Percentiles rank a stretch among this genome's conserved stretches.
Evolutionary conservation across 2,329 filamentous ascomycete genomes (phyloP).

Genomic region (Colletotrichum sp.): DNA sequence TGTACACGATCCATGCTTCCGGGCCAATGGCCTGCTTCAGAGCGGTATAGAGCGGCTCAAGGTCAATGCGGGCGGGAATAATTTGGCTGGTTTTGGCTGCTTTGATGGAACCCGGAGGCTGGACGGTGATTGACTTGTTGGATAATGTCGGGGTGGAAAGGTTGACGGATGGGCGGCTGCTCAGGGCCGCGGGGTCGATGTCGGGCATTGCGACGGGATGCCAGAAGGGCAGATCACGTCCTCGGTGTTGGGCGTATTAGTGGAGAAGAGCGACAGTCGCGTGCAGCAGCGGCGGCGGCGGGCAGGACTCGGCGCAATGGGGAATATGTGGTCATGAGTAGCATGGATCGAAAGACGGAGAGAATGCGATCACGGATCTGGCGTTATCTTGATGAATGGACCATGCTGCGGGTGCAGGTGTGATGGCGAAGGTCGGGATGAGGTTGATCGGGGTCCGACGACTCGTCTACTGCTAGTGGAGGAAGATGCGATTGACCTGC

Average conservation of each 20-base stretch:
- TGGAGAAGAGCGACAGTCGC: slow-evolving; percentile 40
- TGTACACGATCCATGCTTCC: slow-evolving; percentile 69
- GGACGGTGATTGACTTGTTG: slow-evolving; percentile 60
- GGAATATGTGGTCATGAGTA: slow-evolving; percentile 45
- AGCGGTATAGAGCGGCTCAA: slow-evolving; percentile 67
- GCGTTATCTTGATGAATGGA: slow-evolving; percentile 47
- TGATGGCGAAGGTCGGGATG: slow-evolving; percentile 40
- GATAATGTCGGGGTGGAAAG: slow-evolving; percentile 64
- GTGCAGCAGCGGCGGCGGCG: slow-evolving; percentile 38
- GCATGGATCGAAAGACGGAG: slow-evolving; percentile 39
- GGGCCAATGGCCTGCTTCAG: slow-evolving; percentile 63
- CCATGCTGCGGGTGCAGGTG: slow-evolving; percentile 42
- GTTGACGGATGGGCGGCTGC: slow-evolving; percentile 64
- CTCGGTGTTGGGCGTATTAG: slow-evolving; percentile 15
- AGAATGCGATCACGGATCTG: slow-evolving; percentile 46
- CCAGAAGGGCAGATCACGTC: slow-evolving; percentile 17
- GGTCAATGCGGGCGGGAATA: slow-evolving; percentile 69
- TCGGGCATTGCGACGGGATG: slow-evolving; percentile 59
- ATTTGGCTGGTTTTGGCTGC: slow-evolving; percentile 64
- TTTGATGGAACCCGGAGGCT: slow-evolving; percentile 53
- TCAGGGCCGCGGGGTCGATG: slow-evolving; percentile 72
- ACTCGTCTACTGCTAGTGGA: slow-evolving; percentile 14
- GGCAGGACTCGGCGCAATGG: slow-evolving; percentile 46
- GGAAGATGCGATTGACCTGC: slow-evolving; percentile 16
- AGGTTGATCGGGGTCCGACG: slow-evolving; percentile 23